phyloP scores from a whole-genome alignment of 495 filamentous ascomycete genomes.

The Xylaria nigripes region DNA sequence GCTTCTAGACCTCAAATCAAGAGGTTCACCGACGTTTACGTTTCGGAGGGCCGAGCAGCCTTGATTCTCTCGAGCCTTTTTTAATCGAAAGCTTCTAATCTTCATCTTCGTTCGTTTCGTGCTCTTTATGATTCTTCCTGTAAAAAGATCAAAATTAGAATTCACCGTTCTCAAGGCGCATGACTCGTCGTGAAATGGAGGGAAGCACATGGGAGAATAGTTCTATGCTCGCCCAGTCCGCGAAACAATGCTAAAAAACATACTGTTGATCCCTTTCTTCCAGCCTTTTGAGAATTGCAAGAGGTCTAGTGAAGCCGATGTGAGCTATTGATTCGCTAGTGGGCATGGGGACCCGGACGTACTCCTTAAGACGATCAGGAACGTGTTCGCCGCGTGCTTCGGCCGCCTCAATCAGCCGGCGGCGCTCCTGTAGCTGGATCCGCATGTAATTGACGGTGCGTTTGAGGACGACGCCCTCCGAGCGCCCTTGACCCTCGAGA shows the following conservation, averaged over 20 bases:
- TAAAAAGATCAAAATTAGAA: neutral
- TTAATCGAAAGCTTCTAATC: slow-evolving; percentile 1
- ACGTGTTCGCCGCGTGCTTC: slow-evolving; percentile 52
- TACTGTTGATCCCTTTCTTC: slow-evolving; percentile 19
- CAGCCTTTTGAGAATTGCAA: slow-evolving; percentile 14
- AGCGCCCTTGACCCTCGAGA: slow-evolving; percentile 71
- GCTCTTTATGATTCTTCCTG: slow-evolving; percentile 4
- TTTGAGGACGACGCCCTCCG: slow-evolving; percentile 74
- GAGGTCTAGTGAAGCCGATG: neutral
- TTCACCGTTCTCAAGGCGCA: neutral
- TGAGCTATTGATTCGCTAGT: neutral
- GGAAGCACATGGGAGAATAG: neutral
- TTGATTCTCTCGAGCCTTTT: too few species aligned
- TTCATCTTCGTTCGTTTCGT: slow-evolving; percentile 14
- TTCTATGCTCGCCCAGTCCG: too few species aligned
- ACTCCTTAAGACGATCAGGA: slow-evolving; percentile 29
- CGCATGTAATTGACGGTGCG: slow-evolving; percentile 67
- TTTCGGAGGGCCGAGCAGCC: neutral
- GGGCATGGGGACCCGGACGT: neutral
- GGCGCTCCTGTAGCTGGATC: slow-evolving; percentile 54
- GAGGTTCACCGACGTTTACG: neutral
- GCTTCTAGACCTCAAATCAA: neutral
- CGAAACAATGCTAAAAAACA: neutral
- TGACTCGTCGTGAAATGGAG: too few species aligned
- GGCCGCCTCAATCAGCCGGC: slow-evolving; percentile 53